These are phyloP conservation scores for Excoecaria cochinchinensis DNA, from an alignment of 345 rosid species.

Conservation along the genomic window DNA sequence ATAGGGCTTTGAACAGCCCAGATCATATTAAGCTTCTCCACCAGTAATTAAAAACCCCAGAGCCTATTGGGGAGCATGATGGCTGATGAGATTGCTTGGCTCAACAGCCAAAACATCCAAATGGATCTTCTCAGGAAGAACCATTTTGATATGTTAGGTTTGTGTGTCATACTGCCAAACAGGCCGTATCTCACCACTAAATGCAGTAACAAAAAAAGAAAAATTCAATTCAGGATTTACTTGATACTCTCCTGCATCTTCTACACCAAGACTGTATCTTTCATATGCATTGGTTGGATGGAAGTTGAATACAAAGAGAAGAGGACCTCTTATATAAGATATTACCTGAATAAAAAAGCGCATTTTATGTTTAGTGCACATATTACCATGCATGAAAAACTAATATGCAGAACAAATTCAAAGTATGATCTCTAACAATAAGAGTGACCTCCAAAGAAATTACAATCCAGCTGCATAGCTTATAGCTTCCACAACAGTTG, in stretches of 20 bases:
- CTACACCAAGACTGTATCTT: conserved; percentile 65
- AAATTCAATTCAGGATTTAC: conserved; percentile 40
- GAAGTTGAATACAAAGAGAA: conserved; percentile 84
- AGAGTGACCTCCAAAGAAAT: neutral
- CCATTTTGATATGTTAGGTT: neutral
- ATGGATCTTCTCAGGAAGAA: neutral
- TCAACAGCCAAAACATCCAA: neutral
- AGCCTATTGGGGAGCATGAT: neutral
- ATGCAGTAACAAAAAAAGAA: neutral
- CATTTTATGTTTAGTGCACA: neutral
- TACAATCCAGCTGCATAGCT: neutral
- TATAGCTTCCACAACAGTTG: neutral
- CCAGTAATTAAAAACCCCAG: neutral
- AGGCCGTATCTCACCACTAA: neutral
- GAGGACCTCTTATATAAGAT: conserved; percentile 78
- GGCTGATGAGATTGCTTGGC: neutral
- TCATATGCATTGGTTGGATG: conserved; percentile 70
- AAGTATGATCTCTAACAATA: neutral
- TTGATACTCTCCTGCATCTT: conserved; percentile 96
- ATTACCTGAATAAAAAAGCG: conserved; percentile 56
- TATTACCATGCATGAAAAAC: neutral
- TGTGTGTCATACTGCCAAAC: neutral
- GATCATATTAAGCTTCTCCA: neutral
- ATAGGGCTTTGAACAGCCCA: neutral
- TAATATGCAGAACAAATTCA: neutral